Evolutionary conservation across 106 monocot genomes (phyloP), one percentile per base, ranked within the genome.

Genomic region (Gastrodia elata): DNA sequence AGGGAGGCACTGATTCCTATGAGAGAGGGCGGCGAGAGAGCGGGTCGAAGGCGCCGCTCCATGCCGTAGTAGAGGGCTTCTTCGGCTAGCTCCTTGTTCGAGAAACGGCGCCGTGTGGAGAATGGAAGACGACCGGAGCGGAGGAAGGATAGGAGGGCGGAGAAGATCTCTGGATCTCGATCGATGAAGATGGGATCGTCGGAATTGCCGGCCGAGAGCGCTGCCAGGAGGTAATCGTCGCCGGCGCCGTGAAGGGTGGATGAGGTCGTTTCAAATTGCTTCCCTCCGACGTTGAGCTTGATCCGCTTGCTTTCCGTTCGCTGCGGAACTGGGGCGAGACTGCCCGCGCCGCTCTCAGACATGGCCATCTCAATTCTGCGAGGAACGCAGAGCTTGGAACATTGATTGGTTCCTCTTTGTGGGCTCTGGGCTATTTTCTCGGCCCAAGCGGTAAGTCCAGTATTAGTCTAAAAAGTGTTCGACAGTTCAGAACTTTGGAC

Each of bases 51-150:
- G 76, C 18, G 59, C 59, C 77, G 22, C 1, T 88, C 84, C 57
- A 98, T 38, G 65, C 97, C 97, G 65, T 98, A 98, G 83, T 83
- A 91, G 64, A 75, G 59, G 44, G 93, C 86, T 44, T 98, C 97
- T 4, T 87, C 85, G 71, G 86, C 34, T 71, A 96, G 87, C 57
- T 79, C 81, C 67, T 74, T 77, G 22, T 71, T 76, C 77, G 86
- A 48, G 84, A 84, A 88, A 38, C 76, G 79, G 82, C 79, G 78
- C 16, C 8, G 46, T 72, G 86, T 71, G 35, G 84, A 6, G 70
- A 80, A 84, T 79, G 90, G 88, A 65, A 91, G 80, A 52, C 83
- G 81, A 46, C 59, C 52, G 48, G 87, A 81, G 57, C 92, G 90
- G 65, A 98, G 93, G 72, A 91, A 77, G 73, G 84, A 86, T 25